phyloP scores from a whole-genome alignment of 2,329 filamentous ascomycete species.

The Botrytis aclada region DNA sequence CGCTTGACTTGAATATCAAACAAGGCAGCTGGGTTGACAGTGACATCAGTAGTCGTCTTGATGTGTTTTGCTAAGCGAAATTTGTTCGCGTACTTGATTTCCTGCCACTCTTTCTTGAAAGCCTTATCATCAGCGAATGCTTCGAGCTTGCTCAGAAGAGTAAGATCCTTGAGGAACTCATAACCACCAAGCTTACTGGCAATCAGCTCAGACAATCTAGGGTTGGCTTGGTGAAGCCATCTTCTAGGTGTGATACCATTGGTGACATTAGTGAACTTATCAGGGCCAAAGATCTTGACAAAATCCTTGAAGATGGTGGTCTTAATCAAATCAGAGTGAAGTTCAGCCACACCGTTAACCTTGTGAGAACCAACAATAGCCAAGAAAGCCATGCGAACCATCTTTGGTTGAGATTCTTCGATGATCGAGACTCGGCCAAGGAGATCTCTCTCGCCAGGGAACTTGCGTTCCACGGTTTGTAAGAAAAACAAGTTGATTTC shows the following conservation, averaged over 20 bases:
- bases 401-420: slow-evolving; percentile 94
- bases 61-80: slow-evolving; percentile 88
- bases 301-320: slow-evolving; percentile 99
- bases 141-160: slow-evolving; percentile 81
- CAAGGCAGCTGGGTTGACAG: slow-evolving; percentile 80
- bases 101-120: slow-evolving; percentile 92
- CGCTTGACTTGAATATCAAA: slow-evolving; percentile 99
- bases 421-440: slow-evolving; percentile 91
- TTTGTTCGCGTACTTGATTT: slow-evolving; percentile 97
- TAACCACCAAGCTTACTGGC: slow-evolving; percentile 81
- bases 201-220: slow-evolving; percentile 85
- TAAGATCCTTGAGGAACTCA: slow-evolving; percentile 87
- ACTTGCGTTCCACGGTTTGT: slow-evolving; percentile 82
- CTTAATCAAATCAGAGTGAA: slow-evolving; percentile 97
- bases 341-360: slow-evolving; percentile 95
- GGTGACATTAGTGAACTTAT: slow-evolving; percentile 98
- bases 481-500: slow-evolving; percentile 96
- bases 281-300: slow-evolving; percentile 86
- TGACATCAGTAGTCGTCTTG: slow-evolving; percentile 73
- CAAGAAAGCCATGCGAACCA: slow-evolving; percentile 95
- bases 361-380: slow-evolving; percentile 98
- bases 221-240: slow-evolving; percentile 98
- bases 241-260: slow-evolving; percentile 95
- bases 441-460: slow-evolving; percentile 85
- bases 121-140: slow-evolving; percentile 77